These are phyloP conservation scores for Magnolia kwangsiensis DNA, from an alignment of 164 flowering plant genomes.

Conservation along the genomic window DNA sequence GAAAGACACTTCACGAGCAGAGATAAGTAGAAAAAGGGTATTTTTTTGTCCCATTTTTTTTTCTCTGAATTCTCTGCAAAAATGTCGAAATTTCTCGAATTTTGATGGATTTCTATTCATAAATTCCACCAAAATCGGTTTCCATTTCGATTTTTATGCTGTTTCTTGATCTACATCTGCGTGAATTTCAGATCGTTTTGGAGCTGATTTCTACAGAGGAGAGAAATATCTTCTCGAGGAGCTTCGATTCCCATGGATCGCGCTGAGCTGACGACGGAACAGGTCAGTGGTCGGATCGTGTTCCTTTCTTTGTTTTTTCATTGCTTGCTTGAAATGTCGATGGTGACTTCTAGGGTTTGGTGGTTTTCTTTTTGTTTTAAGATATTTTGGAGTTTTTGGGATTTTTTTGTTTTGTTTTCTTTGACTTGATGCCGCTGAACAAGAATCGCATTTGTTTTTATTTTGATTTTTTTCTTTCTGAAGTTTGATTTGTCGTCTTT, in stretches of 20 bases:
- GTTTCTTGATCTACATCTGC: conserved; percentile 2
- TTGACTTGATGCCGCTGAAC: neutral
- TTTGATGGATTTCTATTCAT: neutral
- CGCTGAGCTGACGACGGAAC: conserved; percentile 25
- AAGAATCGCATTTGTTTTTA: neutral
- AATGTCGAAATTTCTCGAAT: neutral
- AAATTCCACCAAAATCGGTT: neutral
- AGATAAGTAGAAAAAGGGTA: neutral
- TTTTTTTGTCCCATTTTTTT: neutral
- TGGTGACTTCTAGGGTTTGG: neutral
- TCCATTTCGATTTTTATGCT: neutral
- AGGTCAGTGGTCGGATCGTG: conserved; percentile 9
- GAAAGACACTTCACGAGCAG: neutral
- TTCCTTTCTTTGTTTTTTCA: neutral
- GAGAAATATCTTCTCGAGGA: neutral
- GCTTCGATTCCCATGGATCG: conserved; percentile 15
- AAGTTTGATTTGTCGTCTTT: neutral
- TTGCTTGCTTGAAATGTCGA: neutral
- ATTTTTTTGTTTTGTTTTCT: neutral
- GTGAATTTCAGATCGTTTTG: conserved; percentile 4
- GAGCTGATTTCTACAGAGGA: neutral
- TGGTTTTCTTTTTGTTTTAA: neutral
- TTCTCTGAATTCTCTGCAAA: neutral
- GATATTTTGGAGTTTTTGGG: neutral
- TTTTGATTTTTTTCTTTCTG: neutral